These are phyloP conservation scores for Penicillium lividum DNA, from an alignment of 495 filamentous ascomycete genomes.

Conservation along the genomic window DNA sequence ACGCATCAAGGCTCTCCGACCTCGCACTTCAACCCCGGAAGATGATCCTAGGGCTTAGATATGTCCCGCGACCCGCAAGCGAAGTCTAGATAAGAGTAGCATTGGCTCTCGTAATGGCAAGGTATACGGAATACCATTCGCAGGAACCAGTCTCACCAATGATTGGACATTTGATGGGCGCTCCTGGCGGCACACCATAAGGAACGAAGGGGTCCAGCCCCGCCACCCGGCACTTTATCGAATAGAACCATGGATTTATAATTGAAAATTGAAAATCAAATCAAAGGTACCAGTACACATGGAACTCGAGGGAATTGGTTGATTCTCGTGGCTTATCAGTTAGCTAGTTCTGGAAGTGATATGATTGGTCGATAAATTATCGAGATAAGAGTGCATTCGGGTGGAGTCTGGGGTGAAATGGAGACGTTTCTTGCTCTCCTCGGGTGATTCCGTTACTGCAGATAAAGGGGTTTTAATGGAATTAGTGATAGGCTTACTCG, in stretches of 20 bases:
- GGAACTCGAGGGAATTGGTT: not conserved
- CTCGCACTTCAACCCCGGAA: conserved; percentile 17
- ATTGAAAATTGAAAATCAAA: not conserved
- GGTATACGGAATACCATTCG: not conserved
- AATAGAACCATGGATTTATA: not conserved
- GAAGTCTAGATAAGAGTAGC: conserved; percentile 16
- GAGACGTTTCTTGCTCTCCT: not conserved
- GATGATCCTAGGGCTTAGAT: conserved; percentile 23
- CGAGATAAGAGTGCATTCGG: conserved; percentile 10
- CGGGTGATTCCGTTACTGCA: not conserved
- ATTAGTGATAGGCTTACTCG: conserved; percentile 10
- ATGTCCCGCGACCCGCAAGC: conserved; percentile 15
- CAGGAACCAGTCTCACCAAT: not conserved
- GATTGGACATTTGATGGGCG: conserved; percentile 1
- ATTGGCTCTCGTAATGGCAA: conserved; percentile 21
- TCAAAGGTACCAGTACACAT: not conserved
- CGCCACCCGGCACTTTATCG: conserved; percentile 1
- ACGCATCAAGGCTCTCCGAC: conserved; percentile 11
- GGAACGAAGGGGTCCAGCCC: conserved; percentile 6
- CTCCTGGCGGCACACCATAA: conserved; percentile 2
- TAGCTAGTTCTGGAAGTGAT: not conserved
- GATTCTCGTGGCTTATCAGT: conserved; percentile 6
- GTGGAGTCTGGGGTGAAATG: conserved; percentile 13
- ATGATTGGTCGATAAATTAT: conserved; percentile 8
- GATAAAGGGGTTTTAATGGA: not conserved